Conservation (phyloP, 2,329 filamentous ascomycete genomes). For the Curvularia sp. region DNA sequence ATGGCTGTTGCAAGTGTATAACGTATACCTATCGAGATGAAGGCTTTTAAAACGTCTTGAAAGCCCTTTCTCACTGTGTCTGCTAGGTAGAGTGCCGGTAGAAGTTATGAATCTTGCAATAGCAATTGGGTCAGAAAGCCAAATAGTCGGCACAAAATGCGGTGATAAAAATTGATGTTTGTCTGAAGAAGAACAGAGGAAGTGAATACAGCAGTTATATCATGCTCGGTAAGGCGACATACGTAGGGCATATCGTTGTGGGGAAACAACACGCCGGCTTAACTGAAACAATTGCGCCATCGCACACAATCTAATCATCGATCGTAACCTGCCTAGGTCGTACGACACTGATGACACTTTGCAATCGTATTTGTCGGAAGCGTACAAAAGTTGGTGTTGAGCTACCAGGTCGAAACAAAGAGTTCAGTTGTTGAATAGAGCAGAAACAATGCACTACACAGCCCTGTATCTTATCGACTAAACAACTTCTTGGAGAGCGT, state of each 20-base stretch:
- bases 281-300: conserved; percentile 42
- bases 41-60: background rate
- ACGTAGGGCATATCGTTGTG: conserved; percentile 18
- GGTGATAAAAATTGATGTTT: background rate
- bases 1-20: conserved; percentile 24
- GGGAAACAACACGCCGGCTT: conserved; percentile 18
- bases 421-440: background rate
- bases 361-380: conserved; percentile 7
- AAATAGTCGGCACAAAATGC: background rate
- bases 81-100: background rate
- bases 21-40: background rate
- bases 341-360: conserved; percentile 10
- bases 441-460: background rate
- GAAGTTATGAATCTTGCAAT: background rate
- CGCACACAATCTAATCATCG: conserved; percentile 43
- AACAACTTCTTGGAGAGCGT: background rate
- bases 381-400: background rate
- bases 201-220: conserved; percentile 21
- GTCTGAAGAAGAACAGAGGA: background rate
- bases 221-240: background rate
- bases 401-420: background rate
- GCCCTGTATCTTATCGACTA: background rate
- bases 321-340: conserved; percentile 10
- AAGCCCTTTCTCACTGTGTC: background rate
- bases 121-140: background rate